Percentiles rank a stretch among this genome's conserved stretches.
These are phyloP conservation scores for Pythium oligandrum DNA, from an alignment of 352 stramenopile genomes.

Conservation along the genomic window DNA sequence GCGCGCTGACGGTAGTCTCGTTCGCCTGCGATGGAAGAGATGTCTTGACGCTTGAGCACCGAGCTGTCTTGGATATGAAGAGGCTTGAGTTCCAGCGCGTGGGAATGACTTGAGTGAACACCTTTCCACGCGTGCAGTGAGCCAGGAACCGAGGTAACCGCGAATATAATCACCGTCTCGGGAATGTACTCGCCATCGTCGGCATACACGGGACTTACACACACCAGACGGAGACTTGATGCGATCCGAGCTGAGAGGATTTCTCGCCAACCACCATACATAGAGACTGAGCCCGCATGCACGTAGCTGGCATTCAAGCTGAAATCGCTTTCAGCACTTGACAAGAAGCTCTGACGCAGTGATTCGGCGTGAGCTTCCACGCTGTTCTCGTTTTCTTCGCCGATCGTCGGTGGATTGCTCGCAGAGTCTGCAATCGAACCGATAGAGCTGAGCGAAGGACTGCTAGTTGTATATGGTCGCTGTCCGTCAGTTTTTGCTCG, in stretches of 20 bases:
- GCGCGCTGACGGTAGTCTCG: constrained; percentile 77
- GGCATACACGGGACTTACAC: constrained; percentile 66
- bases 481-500: constrained; percentile 27
- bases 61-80: constrained; percentile 45
- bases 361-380: constrained; percentile 23
- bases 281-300: constrained; percentile 58
- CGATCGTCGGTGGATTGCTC: not conserved
- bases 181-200: constrained; percentile 74
- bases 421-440: not conserved
- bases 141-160: constrained; percentile 36
- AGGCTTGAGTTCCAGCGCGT: constrained; percentile 41
- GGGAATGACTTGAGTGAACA: constrained; percentile 21
- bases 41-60: constrained; percentile 45
- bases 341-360: constrained; percentile 30
- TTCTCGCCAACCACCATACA: constrained; percentile 70
- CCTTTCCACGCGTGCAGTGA: constrained; percentile 65
- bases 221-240: constrained; percentile 37
- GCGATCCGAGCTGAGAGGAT: constrained; percentile 32
- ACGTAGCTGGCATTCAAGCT: constrained; percentile 33
- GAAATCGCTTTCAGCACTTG: constrained; percentile 28
- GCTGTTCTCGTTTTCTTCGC: not conserved
- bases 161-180: constrained; percentile 68
- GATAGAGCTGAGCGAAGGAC: no score
- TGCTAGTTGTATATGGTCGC: not conserved
- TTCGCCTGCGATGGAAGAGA: constrained; percentile 74